Evolutionary conservation across 1,139 yeast species (phyloP).

Genomic region (Debaryomyces coudertii): DNA sequence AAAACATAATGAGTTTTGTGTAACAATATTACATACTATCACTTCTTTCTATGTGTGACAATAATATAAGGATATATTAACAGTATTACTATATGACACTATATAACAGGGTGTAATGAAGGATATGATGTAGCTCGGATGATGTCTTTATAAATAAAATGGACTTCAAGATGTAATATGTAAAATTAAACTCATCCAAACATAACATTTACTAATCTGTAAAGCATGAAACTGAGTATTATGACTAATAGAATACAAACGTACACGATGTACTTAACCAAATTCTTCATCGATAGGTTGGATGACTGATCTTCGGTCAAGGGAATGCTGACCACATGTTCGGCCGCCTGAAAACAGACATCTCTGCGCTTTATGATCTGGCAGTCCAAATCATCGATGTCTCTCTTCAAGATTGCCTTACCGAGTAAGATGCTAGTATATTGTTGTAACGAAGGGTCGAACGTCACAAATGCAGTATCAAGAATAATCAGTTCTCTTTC

Average conservation of each 20-base stretch:
- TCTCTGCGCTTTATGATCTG: constrained; percentile 41
- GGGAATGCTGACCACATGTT: constrained; percentile 49
- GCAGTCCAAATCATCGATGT: constrained; percentile 35
- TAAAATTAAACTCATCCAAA: constrained; percentile 7
- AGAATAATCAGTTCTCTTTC: constrained; percentile 37
- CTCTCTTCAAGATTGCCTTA: constrained; percentile 44
- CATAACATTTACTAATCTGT: constrained; percentile 29
- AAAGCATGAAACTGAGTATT: constrained; percentile 25
- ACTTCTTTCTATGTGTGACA: neutral
- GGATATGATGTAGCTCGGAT: neutral
- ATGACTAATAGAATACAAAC: constrained; percentile 25
- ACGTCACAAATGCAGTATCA: constrained; percentile 33
- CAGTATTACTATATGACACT: neutral
- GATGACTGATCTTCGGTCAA: constrained; percentile 34
- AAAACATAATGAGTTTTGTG: constrained; percentile 3
- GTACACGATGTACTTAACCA: constrained; percentile 27
- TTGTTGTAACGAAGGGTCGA: constrained; percentile 40
- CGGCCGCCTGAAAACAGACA: constrained; percentile 48
- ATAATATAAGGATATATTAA: neutral
- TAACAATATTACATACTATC: constrained; percentile 1
- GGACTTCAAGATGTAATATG: neutral
- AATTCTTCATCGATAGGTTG: constrained; percentile 22
- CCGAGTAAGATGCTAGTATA: constrained; percentile 46
- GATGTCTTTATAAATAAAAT: neutral
- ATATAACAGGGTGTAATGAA: neutral